Evolutionary conservation across 1,284 basidiomycete genomes (phyloP).

Genomic region (Cryptococcus sp.): DNA sequence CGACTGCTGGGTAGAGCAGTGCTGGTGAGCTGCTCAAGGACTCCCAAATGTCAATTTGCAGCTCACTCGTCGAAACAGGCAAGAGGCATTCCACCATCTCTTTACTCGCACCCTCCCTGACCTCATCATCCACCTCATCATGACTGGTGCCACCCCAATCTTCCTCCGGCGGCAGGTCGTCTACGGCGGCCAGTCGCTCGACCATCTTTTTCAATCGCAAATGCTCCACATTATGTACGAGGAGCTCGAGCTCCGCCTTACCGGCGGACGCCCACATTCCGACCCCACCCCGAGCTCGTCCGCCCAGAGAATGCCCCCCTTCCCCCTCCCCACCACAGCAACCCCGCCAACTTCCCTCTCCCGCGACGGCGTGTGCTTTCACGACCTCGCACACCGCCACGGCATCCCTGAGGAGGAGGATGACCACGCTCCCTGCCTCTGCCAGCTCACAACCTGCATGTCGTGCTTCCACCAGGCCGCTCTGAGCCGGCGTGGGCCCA

Average conservation of each 20-base stretch:
- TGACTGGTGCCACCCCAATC: slow-evolving; percentile 40
- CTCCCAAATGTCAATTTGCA: not conserved
- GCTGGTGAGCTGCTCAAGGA: slow-evolving; percentile 40
- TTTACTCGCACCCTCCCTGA: slow-evolving; percentile 47
- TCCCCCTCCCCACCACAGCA: slow-evolving; percentile 12
- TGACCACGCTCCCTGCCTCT: slow-evolving; percentile 42
- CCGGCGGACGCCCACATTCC: slow-evolving; percentile 27
- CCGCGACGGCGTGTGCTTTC: slow-evolving; percentile 39
- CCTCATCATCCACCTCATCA: slow-evolving; percentile 47
- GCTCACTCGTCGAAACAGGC: slow-evolving; percentile 26
- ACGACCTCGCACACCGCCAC: slow-evolving; percentile 28
- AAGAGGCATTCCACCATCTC: slow-evolving; percentile 50
- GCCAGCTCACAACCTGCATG: slow-evolving; percentile 41
- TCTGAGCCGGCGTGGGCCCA: slow-evolving; percentile 30
- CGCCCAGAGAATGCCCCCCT: slow-evolving; percentile 11
- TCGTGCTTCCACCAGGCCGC: slow-evolving; percentile 34
- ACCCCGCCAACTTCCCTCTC: slow-evolving; percentile 14
- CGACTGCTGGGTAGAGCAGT: slow-evolving; percentile 50
- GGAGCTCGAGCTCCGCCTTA: slow-evolving; percentile 44
- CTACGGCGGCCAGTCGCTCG: slow-evolving; percentile 46
- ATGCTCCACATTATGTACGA: slow-evolving; percentile 45
- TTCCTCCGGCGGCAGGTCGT: slow-evolving; percentile 48
- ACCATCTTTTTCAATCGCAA: slow-evolving; percentile 43
- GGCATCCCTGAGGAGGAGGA: slow-evolving; percentile 33
- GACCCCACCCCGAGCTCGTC: slow-evolving; percentile 19